Evolutionary conservation across 2,329 filamentous ascomycete genomes (phyloP).

Genomic region (Clonostachys sp.): DNA sequence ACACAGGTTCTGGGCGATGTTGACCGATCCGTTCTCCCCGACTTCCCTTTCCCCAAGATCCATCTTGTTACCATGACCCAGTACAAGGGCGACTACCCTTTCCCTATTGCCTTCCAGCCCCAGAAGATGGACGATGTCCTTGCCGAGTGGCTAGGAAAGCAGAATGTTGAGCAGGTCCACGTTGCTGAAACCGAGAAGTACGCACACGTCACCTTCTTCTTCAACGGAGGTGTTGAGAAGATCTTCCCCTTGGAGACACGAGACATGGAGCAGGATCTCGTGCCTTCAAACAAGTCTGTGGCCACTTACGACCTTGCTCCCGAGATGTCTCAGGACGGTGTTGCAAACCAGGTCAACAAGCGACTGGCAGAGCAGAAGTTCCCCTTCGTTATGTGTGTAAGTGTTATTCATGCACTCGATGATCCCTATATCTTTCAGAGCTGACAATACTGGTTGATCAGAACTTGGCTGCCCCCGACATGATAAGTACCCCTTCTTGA

Average conservation of each 20-base stretch:
- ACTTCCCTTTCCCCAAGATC: conserved; percentile 92
- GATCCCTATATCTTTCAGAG: not conserved
- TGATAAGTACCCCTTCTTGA: conserved; percentile 36
- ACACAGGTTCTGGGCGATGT: conserved; percentile 89
- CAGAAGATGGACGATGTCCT: conserved; percentile 98
- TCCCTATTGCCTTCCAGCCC: conserved; percentile 86
- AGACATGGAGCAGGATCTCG: conserved; percentile 73
- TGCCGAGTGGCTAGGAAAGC: conserved; percentile 90
- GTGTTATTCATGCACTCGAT: not conserved
- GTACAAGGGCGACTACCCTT: conserved; percentile 94
- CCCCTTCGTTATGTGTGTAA: conserved; percentile 78
- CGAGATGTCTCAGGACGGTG: conserved; percentile 89
- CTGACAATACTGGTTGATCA: conserved; percentile 26
- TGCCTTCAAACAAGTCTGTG: conserved; percentile 84
- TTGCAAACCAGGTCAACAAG: conserved; percentile 86
- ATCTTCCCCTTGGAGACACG: conserved; percentile 87
- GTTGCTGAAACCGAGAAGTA: conserved; percentile 99
- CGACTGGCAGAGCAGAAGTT: conserved; percentile 80
- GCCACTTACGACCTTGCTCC: conserved; percentile 93
- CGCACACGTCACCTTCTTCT: conserved; percentile 99
- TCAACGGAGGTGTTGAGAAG: conserved; percentile 98
- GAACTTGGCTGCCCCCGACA: conserved; percentile 98
- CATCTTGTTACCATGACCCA: conserved; percentile 94
- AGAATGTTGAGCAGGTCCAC: conserved; percentile 88
- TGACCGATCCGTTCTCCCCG: conserved; percentile 83